Evolutionary conservation across 495 filamentous ascomycete species (phyloP).

Genomic region (Penicillium samsonianum): DNA sequence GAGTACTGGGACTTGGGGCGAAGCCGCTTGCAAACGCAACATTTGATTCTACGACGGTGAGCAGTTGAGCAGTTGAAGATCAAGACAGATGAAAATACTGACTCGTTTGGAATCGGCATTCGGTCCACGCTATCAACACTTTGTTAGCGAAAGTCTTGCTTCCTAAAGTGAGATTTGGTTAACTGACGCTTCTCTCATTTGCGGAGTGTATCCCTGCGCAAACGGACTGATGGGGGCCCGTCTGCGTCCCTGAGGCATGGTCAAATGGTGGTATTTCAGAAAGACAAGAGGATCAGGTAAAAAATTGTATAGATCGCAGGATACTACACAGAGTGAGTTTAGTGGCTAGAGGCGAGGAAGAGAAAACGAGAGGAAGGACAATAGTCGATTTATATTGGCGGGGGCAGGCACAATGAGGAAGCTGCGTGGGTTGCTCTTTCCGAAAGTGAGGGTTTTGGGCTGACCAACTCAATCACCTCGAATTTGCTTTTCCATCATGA

Average conservation of each 20-base stretch:
- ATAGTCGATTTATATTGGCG: background rate
- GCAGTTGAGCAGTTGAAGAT: background rate
- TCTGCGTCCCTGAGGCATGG: background rate
- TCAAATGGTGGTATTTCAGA: background rate
- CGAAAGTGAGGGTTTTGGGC: background rate
- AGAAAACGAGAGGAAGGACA: background rate
- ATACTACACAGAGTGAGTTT: background rate
- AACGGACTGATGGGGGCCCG: background rate
- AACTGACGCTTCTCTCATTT: conserved; percentile 1
- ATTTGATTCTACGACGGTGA: conserved; percentile 8
- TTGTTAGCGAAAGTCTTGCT: background rate
- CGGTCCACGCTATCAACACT: background rate
- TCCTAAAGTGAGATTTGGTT: no score
- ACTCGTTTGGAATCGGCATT: background rate
- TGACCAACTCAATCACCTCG: background rate
- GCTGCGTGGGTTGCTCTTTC: background rate
- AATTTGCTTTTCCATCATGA: background rate
- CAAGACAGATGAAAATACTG: background rate
- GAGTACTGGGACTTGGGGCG: conserved; percentile 2
- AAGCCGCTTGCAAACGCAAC: conserved; percentile 7
- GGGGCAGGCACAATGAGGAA: background rate
- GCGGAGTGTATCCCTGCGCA: background rate
- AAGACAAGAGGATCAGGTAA: background rate
- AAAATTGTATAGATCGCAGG: background rate
- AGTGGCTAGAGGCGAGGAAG: background rate